Base-by-base conservation (phyloP, 2,329 filamentous ascomycete species). In the Ceratocystis harringtonii region DNA sequence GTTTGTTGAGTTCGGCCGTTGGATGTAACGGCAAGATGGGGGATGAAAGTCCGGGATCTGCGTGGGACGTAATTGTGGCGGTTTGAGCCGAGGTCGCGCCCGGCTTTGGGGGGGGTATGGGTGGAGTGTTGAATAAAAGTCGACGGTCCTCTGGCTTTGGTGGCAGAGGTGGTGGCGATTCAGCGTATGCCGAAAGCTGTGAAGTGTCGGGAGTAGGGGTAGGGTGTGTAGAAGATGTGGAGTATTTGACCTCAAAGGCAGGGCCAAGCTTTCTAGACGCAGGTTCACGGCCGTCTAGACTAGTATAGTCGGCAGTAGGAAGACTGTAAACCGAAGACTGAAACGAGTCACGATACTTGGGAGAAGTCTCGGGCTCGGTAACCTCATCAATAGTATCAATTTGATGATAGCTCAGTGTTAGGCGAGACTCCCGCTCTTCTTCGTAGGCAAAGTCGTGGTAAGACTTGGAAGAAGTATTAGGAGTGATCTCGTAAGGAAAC, bases 1-100 rank as follows among this genome's bases (percentile, higher is more conserved):
- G 80, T 69, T 82, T 83, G 72, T 82, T 80, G 52, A 80, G 76
- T 69, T 79, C 75, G 7, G 76, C 76, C 32, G 72, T 71, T 62
- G 69, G 65, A 52, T 69, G 69, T 44, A 71, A 70, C 12, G 69
- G 68, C 19, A 73, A 72, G 48, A 70, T 69, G 5, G 73, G 72
- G 36, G 73, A 72, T 41, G 71, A 70, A 7, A 71, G 64, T 5
- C 68, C 66, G 32, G 67, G 68, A 63, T 70, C 69, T 55, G 69
- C 69, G 66, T 70, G 67, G 41, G 67, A 69, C 28, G 67, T 66
- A 69, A 69, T 43, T 17, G 63, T 63, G 65, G 61, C 62, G 65
- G 62, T 63, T 58, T 60, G n/a, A 15, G 61, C 58, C 48, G 65
- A 52, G 61, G 22, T 52, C 55, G 22, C 28, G n/a, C 63, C 61